Evolutionary conservation across 352 stramenopile genomes (phyloP), one percentile per base, ranked within the genome.

Genomic region (Elongisporangium undulatum): DNA sequence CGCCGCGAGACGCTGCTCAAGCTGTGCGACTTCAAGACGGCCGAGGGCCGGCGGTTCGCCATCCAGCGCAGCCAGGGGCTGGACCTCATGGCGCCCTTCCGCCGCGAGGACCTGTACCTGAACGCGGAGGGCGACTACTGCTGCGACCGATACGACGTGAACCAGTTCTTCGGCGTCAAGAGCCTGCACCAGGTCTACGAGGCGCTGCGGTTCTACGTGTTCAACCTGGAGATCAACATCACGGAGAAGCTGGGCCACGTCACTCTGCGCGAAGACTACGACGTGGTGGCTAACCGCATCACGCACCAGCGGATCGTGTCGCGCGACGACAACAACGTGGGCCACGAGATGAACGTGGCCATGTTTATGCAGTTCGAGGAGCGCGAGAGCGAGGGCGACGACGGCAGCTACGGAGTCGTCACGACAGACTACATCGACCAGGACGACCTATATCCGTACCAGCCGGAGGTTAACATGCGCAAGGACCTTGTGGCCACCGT

Each of bases 191-290:
- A 68, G 17, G 72, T 80, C 49, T 80, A 69, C 19, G 72, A 77
- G 51, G 67, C 67, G 54, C 53, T 77, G 29, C 56, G 66, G 17
- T 59, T 67, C 49, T 75, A 66, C 49, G 57, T 77, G 53, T 66
- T 59, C 21, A 77, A 77, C 50, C 60, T 71, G 29, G 69, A 80
- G 58, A 80, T 78, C 55, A 74, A 53, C 45, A 67, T 77, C 20
- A 75, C 69, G 21, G 69, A 77, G 51, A 72, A 65, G 20, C 22
- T 74, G 13, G 64, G 67, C 15, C 55, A 74, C 38, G 66, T 77
- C 58, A 74, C 69, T 21, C 72, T 77, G 48, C 69, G 69, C 9
- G 69, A 77, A 41, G 69, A 77, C 29, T 64, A 75, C 50, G 66
- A 77, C 38, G 61, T 56, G 1, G 60, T 51, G 4, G 69, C 48